Conservation (phyloP, 371 early-diverging fungal genomes). For the Circinella umbellata region DNA sequence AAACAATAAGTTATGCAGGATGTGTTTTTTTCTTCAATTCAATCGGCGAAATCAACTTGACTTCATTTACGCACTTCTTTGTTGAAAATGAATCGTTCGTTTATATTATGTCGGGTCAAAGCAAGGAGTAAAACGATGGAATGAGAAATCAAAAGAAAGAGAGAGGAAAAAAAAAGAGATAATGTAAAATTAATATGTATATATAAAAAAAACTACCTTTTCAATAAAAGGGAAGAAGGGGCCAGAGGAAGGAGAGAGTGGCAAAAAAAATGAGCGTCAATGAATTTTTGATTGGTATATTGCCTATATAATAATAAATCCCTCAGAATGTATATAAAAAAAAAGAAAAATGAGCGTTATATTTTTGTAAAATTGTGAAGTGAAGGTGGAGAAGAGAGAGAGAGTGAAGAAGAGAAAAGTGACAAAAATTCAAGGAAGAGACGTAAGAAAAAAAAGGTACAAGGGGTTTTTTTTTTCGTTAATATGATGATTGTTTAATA, state of each 20-base stretch:
- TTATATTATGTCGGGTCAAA: background rate
- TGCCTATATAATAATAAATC: no score
- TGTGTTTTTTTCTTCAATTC: slow-evolving; percentile 3
- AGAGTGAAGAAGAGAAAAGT: no score
- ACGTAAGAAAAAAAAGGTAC: no score
- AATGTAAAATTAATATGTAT: no score
- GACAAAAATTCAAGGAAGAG: no score
- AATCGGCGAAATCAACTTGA: slow-evolving; percentile 16
- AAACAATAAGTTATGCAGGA: slow-evolving; percentile 18
- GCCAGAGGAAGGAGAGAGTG: background rate
- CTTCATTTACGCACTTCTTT: background rate
- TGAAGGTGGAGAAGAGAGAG: no score
- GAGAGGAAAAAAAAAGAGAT: no score
- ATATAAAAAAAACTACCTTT: no score
- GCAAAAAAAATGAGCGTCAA: slow-evolving; percentile 3
- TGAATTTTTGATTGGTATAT: background rate
- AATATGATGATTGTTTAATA: no score
- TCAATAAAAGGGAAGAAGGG: background rate
- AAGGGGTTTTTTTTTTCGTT: no score
- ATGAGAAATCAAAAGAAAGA: slow-evolving; percentile 1
- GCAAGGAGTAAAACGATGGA: background rate
- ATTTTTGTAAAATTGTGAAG: no score
- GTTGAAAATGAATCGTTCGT: no score
- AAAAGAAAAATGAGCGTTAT: background rate
- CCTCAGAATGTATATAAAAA: background rate